Evolutionary conservation across 305 asterid genomes (phyloP).

Genomic region (Rubia tinctorum): DNA sequence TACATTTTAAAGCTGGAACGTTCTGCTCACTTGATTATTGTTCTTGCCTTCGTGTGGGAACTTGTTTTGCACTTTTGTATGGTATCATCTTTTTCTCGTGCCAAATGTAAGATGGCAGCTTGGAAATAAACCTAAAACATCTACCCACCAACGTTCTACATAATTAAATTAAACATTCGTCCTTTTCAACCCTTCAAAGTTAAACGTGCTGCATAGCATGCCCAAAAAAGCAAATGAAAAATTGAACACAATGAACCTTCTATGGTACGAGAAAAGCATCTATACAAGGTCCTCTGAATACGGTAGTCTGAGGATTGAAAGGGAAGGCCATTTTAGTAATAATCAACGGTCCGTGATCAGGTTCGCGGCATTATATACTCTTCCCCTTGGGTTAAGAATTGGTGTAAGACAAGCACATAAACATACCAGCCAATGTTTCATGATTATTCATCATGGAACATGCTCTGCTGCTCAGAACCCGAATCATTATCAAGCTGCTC

Average conservation of each 20-base stretch:
- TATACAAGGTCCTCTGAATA: background rate
- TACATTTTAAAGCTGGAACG: background rate
- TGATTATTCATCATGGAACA: background rate
- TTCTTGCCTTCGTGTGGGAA: background rate
- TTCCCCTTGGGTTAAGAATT: background rate
- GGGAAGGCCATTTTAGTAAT: background rate
- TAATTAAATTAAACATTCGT: background rate
- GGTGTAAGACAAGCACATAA: background rate
- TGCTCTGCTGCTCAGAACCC: background rate
- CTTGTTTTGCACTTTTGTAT: background rate
- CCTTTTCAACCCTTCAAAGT: background rate
- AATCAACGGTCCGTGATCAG: background rate
- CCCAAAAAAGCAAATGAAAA: background rate
- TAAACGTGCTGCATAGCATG: background rate
- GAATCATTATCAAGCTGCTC: background rate
- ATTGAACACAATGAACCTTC: background rate
- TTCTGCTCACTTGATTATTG: background rate
- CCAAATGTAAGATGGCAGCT: background rate
- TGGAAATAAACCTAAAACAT: background rate
- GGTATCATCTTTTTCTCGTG: background rate
- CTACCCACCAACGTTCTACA: background rate
- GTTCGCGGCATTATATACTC: background rate
- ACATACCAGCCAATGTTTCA: background rate
- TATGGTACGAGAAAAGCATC: background rate
- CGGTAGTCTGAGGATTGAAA: background rate